These are phyloP conservation scores for Adansonia gregorii DNA, from an alignment of 441 rosid species.

Conservation along the genomic window DNA sequence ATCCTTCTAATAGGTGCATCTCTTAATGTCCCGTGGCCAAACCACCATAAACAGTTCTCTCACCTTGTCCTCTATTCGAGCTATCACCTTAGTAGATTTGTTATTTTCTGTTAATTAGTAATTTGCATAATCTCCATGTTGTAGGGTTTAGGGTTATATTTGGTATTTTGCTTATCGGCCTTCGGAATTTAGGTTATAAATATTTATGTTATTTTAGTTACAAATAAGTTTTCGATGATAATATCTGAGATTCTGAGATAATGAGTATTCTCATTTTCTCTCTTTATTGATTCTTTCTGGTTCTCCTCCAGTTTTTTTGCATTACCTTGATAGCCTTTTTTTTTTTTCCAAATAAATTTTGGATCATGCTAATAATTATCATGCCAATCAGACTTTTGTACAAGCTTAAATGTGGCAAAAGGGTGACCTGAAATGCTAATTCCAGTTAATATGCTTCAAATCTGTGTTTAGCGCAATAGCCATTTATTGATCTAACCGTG, in stretches of 20 bases:
- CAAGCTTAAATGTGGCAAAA: not conserved
- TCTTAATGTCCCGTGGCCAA: too few species aligned
- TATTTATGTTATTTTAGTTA: not conserved
- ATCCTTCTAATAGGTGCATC: too few species aligned
- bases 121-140: not conserved
- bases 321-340: not conserved
- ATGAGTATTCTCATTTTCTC: not conserved
- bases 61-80: not conserved
- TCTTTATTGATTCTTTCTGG: not conserved
- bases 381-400: not conserved
- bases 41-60: not conserved
- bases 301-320: not conserved
- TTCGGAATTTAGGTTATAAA: not conserved
- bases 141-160: not conserved
- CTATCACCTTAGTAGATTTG: not conserved
- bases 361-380: not conserved
- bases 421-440: not conserved
- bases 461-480: not conserved
- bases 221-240: not conserved
- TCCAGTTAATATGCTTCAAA: conserved; percentile 6
- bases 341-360: not conserved
- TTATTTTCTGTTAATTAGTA: not conserved
- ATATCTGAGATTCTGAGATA: not conserved
- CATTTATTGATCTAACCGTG: not conserved
- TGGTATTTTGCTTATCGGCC: not conserved